Conservation (phyloP, 495 filamentous ascomycete species). For the Neurospora sublineolata region DNA sequence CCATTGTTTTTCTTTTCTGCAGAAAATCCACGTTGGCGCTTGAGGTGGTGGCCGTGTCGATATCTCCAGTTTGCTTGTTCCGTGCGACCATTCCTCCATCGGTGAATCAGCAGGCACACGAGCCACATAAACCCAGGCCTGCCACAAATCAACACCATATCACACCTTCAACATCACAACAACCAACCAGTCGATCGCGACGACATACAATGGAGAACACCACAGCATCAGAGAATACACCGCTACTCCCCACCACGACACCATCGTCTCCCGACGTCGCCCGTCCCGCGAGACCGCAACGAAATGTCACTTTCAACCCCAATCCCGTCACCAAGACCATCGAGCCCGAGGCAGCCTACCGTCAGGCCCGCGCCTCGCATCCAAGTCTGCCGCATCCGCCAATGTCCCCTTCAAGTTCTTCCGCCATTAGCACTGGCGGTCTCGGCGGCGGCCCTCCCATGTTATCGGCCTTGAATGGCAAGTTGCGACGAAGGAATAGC, state of each 20-base stretch:
- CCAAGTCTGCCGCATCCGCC: constrained; percentile 4
- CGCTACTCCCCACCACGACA: constrained; percentile 22
- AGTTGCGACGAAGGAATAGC: constrained; percentile 75
- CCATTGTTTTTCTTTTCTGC: background rate
- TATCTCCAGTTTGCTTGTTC: background rate
- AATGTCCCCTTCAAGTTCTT: constrained; percentile 6
- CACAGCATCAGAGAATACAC: constrained; percentile 18
- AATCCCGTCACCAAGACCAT: constrained; percentile 40
- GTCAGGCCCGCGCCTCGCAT: constrained; percentile 2
- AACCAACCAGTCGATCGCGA: background rate
- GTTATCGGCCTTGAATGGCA: constrained; percentile 75
- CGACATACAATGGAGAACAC: constrained; percentile 11
- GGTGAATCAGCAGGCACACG: background rate
- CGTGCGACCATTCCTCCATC: background rate
- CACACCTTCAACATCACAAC: background rate
- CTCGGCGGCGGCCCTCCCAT: constrained; percentile 46
- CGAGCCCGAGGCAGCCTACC: constrained; percentile 28
- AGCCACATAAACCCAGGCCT: background rate
- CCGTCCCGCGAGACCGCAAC: constrained; percentile 24
- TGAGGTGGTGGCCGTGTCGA: background rate
- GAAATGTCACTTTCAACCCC: constrained; percentile 39
- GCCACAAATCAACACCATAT: background rate
- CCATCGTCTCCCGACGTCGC: constrained; percentile 20
- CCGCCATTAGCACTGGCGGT: constrained; percentile 18
- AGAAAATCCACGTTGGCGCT: background rate